These are phyloP conservation scores for Calonectria leucothoes DNA, from an alignment of 2,329 filamentous ascomycete species.

Conservation along the genomic window DNA sequence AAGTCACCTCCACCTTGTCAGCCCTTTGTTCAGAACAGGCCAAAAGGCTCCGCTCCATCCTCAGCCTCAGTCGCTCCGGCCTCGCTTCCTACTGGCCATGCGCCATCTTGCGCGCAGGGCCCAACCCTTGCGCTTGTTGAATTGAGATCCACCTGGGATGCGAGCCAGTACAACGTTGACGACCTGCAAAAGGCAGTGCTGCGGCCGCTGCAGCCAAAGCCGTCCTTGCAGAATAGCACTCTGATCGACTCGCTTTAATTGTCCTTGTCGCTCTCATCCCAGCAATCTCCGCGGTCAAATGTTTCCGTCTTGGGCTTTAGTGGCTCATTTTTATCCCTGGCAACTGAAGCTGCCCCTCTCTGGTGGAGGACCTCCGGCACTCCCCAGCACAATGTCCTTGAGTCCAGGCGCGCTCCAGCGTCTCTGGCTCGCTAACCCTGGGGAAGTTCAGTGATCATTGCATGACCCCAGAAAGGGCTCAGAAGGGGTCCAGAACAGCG, in stretches of 20 bases:
- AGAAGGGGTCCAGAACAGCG: slow-evolving; percentile 18
- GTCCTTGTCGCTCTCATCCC: neutral
- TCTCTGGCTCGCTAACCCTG: neutral
- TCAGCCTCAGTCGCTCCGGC: slow-evolving; percentile 5
- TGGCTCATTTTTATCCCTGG: slow-evolving; percentile 7
- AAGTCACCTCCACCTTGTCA: neutral
- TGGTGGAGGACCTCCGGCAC: neutral
- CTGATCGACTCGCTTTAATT: neutral
- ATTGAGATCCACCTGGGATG: slow-evolving; percentile 4
- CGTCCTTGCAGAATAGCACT: neutral
- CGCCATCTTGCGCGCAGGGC: neutral
- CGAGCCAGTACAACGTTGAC: slow-evolving; percentile 8
- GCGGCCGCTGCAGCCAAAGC: slow-evolving; percentile 3
- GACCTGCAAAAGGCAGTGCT: neutral
- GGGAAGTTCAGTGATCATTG: neutral
- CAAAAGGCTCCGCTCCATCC: neutral
- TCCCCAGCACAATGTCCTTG: neutral
- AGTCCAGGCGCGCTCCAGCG: neutral
- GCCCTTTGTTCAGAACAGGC: neutral
- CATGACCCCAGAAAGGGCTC: slow-evolving; percentile 5
- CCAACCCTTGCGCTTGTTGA: neutral
- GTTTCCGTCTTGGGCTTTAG: neutral
- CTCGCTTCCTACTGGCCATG: slow-evolving; percentile 8
- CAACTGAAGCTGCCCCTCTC: neutral
- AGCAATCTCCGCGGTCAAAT: neutral